phyloP scores from a whole-genome alignment of 139 green algal genomes.

The Coelastrella sp. region DNA sequence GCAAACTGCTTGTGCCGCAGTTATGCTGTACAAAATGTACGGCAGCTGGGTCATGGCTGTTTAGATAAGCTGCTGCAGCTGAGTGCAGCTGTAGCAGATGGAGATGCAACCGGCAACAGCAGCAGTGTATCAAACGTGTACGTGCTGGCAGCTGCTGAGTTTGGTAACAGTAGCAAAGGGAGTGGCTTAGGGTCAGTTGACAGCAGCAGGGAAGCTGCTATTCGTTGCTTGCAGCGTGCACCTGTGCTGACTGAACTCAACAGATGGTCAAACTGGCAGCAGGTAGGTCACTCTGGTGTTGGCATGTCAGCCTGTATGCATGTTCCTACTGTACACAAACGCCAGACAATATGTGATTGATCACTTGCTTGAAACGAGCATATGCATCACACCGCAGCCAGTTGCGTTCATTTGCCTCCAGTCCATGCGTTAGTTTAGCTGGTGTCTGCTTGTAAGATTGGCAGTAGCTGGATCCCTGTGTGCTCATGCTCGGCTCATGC shows the following conservation, averaged over 20 bases:
- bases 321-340: too few relatives aligned
- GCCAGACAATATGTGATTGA: too few relatives aligned
- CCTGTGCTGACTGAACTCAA: not conserved
- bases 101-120: not conserved
- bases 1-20: not conserved
- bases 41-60: conserved; percentile 33
- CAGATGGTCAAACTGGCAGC: not conserved
- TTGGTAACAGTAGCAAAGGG: not conserved
- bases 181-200: not conserved
- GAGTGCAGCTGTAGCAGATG: not conserved
- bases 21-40: conserved; percentile 6
- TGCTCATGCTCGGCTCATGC: too few relatives aligned
- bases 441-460: too few relatives aligned
- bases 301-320: too few relatives aligned
- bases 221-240: not conserved
- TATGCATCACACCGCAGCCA: too few relatives aligned
- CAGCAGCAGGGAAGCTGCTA: not conserved
- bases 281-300: not conserved
- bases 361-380: too few relatives aligned
- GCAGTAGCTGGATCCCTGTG: too few relatives aligned
- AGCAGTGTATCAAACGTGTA: conserved; percentile 19
- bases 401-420: too few relatives aligned
- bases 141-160: not conserved
- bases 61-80: not conserved
- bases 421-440: too few relatives aligned